Evolutionary conservation across 2,329 filamentous ascomycete species (phyloP).

Genomic region (Diaporthe helianthi): DNA sequence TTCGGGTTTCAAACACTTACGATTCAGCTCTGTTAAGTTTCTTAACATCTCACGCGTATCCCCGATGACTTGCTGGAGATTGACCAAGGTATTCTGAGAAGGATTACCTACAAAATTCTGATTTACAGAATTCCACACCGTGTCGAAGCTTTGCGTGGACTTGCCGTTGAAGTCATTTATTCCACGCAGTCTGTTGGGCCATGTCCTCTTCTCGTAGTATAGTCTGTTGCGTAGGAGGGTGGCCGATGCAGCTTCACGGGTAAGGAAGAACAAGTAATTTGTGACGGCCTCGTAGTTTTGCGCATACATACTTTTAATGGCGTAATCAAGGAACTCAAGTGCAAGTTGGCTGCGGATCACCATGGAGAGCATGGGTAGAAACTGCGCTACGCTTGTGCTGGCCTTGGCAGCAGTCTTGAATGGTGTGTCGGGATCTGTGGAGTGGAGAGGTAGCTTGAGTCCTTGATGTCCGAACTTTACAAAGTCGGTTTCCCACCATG

Average conservation of each 20-base stretch:
- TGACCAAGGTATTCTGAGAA: too few species aligned
- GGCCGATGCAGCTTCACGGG: neutral
- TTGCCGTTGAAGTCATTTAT: neutral
- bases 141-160: neutral
- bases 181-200: neutral
- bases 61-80: neutral
- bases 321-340: neutral
- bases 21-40: neutral
- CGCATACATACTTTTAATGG: neutral
- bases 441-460: neutral
- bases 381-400: neutral
- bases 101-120: neutral
- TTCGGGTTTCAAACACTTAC: neutral
- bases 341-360: neutral
- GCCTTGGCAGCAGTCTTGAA: neutral
- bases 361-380: neutral
- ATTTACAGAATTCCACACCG: neutral
- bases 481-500: neutral
- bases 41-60: neutral
- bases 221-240: neutral
- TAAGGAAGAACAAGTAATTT: neutral
- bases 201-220: constrained; percentile 13
- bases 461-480: neutral
- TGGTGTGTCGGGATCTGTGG: neutral
- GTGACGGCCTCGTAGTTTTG: neutral